Conservation (phyloP, 345 rosid genomes). For the Kernera saxatilis region DNA sequence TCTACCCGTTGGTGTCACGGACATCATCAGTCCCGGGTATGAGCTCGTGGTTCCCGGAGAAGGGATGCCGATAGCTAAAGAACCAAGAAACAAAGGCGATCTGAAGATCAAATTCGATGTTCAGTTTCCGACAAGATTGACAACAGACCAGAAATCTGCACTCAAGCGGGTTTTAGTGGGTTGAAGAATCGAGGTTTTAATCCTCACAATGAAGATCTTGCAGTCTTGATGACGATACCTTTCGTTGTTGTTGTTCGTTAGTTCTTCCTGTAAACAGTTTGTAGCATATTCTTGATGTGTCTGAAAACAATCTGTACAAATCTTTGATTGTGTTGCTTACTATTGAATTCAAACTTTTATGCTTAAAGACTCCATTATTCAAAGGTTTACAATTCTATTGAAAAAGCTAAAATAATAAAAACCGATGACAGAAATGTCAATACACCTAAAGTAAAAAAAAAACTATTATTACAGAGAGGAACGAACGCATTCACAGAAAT, state of each 20-base stretch:
- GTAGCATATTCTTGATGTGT: not conserved
- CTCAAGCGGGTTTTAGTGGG: slow-evolving; percentile 69
- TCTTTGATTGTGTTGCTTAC: slow-evolving; percentile 4
- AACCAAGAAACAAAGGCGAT: slow-evolving; percentile 70
- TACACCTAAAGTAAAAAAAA: not conserved
- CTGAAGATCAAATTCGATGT: slow-evolving; percentile 78
- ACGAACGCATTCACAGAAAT: slow-evolving; percentile 6
- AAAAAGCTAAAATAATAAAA: not conserved
- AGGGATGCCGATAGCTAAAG: slow-evolving; percentile 93
- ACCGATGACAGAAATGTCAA: not conserved
- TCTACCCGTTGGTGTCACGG: slow-evolving; percentile 55
- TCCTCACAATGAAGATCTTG: not conserved
- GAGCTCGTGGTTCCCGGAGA: slow-evolving; percentile 73
- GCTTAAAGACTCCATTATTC: not conserved
- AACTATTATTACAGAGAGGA: slow-evolving; percentile 8
- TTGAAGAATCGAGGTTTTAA: slow-evolving; percentile 4
- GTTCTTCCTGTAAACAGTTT: not conserved
- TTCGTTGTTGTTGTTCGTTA: not conserved
- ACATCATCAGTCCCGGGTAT: slow-evolving; percentile 71
- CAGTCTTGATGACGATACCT: not conserved
- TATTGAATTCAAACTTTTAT: not conserved
- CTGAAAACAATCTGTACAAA: slow-evolving; percentile 4
- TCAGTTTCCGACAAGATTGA: slow-evolving; percentile 68
- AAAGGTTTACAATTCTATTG: not conserved
- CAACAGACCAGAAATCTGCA: slow-evolving; percentile 64